phyloP scores from a whole-genome alignment of 768 basidiomycete genomes.

The Candolleomyces aberdarensis region DNA sequence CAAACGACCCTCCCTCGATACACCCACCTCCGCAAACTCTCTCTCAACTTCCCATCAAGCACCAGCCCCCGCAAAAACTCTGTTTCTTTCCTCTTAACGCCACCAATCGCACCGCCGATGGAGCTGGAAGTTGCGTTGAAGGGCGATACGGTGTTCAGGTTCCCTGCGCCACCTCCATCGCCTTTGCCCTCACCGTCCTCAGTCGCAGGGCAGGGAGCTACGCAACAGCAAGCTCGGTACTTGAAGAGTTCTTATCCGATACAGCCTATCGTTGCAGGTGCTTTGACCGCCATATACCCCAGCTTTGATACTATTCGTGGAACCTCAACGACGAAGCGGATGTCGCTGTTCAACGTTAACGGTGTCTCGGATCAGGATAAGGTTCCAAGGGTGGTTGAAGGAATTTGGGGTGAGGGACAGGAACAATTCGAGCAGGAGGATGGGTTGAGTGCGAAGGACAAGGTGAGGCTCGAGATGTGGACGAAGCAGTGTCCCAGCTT shows the following conservation, averaged over 20 bases:
- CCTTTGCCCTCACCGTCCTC: background rate
- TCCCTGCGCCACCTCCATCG: background rate
- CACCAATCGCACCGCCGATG: background rate
- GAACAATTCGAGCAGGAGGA: background rate
- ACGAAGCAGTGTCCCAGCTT: conserved; percentile 9
- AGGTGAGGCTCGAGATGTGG: conserved; percentile 12
- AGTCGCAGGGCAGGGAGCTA: background rate
- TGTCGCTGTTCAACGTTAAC: too few species aligned
- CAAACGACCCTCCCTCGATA: conserved; percentile 38
- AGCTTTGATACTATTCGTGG: background rate
- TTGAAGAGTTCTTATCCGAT: background rate
- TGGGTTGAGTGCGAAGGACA: conserved; percentile 2
- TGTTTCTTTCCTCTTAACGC: background rate
- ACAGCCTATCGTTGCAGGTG: background rate
- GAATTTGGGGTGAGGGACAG: background rate
- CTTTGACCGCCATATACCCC: background rate
- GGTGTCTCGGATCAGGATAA: too few species aligned
- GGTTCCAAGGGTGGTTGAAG: too few species aligned
- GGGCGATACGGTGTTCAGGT: background rate
- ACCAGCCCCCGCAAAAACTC: background rate
- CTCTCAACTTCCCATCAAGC: conserved; percentile 14
- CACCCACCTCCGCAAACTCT: conserved; percentile 29
- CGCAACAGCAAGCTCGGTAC: background rate
- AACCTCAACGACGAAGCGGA: background rate
- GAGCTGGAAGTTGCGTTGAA: background rate